Evolutionary conservation across 2,329 filamentous ascomycete species (phyloP), one percentile per base, ranked within the genome.

Genomic region (Ophiostoma tasmaniense): DNA sequence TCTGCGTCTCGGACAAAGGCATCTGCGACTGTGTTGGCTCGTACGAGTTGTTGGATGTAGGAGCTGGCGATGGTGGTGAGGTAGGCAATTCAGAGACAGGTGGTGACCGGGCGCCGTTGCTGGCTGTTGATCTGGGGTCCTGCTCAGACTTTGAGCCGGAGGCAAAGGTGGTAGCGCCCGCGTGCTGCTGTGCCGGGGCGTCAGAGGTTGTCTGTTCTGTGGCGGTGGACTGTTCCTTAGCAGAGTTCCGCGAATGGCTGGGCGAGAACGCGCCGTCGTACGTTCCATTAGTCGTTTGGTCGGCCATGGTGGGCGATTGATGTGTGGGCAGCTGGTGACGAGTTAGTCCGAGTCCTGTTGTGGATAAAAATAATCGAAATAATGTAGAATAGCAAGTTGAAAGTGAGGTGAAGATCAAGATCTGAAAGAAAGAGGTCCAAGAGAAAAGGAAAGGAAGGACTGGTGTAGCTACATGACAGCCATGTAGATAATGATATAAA

Each of bases 241-340:
- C 76, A 66, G 82, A 81, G 52, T 81, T 77, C 50, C 78, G 76
- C n/a, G 81, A 73, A 68, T 80, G 71, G 75, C 80, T 73, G 73
- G 81, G 74, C 73, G 81, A 75, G 73, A 76, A 74, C 67, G 74
- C 76, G 75, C 77, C 77, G 67, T 79, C 77, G 61, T 78, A 73
- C 65, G 78, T 76, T 67, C 81, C 78, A 67, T 80, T 80, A 69
- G 81, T 78, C 67, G 80, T 80, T 76, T 84, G 82, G 72, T 84
- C 81, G 72, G 78, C 79, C 76, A 81, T 78, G 74, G 79, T 81
- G 64, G 25, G 22, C 17, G 20, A 42, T 59, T 20, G 20, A 52
- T 59, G 22, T 50, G 37, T 6, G 33, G 33, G 45, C 45, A n/a
- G 14, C 45, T n/a, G 45, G 14, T 50, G 14, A 8, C 22, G 45